These are phyloP conservation scores for Fraxinus baroniana DNA, from an alignment of 305 asterid genomes.

Conservation along the genomic window DNA sequence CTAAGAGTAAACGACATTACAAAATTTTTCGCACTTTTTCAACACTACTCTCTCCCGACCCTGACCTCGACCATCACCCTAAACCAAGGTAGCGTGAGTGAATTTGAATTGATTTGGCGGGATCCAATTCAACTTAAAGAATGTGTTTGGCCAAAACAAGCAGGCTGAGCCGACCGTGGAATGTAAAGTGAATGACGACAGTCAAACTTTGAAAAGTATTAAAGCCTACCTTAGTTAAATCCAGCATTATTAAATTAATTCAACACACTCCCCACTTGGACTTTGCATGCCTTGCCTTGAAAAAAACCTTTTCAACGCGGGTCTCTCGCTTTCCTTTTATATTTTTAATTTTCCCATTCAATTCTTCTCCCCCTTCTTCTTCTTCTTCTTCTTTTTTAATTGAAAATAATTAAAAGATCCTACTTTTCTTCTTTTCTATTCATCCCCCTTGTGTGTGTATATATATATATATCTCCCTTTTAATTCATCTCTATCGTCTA, in stretches of 20 bases:
- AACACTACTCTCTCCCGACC: no score
- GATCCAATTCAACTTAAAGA: background rate
- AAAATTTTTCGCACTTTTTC: no score
- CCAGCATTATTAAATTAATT: no score
- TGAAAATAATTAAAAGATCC: background rate
- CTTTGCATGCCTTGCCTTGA: background rate
- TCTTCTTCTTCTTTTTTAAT: background rate
- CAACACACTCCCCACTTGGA: background rate
- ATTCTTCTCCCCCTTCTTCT: background rate
- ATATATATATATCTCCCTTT: background rate
- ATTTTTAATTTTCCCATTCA: background rate
- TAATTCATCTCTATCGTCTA: background rate
- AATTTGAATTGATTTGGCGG: background rate
- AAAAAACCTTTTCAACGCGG: constrained; percentile 9
- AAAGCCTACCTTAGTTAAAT: background rate
- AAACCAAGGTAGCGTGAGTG: background rate
- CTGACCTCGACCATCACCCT: no score
- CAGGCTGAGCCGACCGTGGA: background rate
- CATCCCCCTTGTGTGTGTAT: background rate
- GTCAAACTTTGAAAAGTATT: background rate
- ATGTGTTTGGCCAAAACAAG: background rate
- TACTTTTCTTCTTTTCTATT: background rate
- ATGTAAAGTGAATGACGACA: background rate
- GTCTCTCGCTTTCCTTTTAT: background rate
- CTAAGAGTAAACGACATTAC: no score